Percentiles rank a stretch among this genome's conserved stretches.
Evolutionary conservation across 495 filamentous ascomycete species (phyloP).

Genomic region (Copromyces sp.): DNA sequence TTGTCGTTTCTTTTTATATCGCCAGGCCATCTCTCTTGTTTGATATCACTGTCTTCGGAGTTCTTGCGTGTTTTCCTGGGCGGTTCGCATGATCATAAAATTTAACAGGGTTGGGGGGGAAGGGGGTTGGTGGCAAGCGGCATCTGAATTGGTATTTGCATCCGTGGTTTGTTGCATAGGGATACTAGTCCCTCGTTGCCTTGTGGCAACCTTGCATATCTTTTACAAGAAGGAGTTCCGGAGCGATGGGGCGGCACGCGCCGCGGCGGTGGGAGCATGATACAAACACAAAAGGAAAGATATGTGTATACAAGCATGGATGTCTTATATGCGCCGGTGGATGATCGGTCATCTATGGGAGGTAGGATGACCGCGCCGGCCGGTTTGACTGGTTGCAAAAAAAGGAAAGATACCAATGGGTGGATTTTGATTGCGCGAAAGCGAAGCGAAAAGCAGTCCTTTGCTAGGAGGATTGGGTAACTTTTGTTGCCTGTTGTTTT

Average conservation of each 20-base stretch:
- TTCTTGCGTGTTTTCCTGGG: not conserved
- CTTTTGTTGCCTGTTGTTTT: not conserved
- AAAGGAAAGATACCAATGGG: not conserved
- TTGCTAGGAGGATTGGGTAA: not conserved
- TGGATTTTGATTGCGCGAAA: not conserved
- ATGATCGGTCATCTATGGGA: not conserved
- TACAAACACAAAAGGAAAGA: not conserved
- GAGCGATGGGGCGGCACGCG: not conserved
- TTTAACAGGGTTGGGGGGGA: not conserved
- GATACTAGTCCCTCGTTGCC: not conserved
- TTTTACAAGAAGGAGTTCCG: not conserved
- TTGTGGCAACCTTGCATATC: not conserved
- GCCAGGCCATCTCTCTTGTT: not conserved
- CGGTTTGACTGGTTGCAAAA: not conserved
- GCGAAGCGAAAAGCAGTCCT: not conserved
- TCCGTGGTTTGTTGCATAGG: not conserved
- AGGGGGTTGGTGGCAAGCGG: not conserved
- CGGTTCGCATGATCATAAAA: not conserved
- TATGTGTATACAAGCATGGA: not conserved
- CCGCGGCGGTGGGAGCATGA: not conserved
- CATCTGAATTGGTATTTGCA: not conserved
- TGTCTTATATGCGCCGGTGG: not conserved
- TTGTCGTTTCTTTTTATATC: not conserved
- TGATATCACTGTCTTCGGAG: not conserved
- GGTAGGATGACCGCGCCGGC: not conserved